phyloP scores from a whole-genome alignment of 805 yeast species.

The Clavispora phyllophila region DNA sequence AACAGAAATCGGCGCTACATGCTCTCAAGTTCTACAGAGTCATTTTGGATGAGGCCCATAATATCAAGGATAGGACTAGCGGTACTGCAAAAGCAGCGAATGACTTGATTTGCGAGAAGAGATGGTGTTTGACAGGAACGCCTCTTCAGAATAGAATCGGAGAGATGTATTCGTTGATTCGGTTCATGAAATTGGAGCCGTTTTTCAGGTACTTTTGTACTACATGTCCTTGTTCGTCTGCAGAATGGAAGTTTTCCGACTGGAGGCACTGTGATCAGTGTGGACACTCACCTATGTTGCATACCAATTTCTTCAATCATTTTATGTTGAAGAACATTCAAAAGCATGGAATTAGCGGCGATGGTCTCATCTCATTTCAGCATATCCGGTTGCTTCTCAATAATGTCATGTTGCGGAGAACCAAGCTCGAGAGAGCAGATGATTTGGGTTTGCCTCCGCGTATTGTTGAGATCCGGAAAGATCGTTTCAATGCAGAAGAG shows the following conservation, averaged over 20 bases:
- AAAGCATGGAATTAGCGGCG: conserved; percentile 75
- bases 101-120: conserved; percentile 58
- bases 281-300: conserved; percentile 92
- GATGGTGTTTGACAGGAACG: conserved; percentile 95
- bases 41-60: conserved; percentile 93
- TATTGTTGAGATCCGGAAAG: conserved; percentile 82
- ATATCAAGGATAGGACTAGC: conserved; percentile 89
- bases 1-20: conserved; percentile 75
- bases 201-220: conserved; percentile 88
- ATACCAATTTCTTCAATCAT: conserved; percentile 92
- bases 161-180: conserved; percentile 85
- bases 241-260: conserved; percentile 81
- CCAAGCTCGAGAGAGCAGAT: conserved; percentile 94
- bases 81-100: conserved; percentile 94
- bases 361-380: conserved; percentile 71
- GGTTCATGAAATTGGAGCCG: conserved; percentile 81
- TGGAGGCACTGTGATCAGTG: conserved; percentile 81
- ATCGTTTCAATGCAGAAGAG: conserved; percentile 89
- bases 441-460: conserved; percentile 97
- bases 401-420: conserved; percentile 87
- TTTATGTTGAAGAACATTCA: conserved; percentile 93
- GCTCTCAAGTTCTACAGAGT: conserved; percentile 74
- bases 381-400: conserved; percentile 69
- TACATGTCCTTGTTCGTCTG: conserved; percentile 80
- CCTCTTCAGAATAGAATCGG: conserved; percentile 96